Evolutionary conservation across 345 rosid genomes (phyloP).

Genomic region (Alliaria petiolata): DNA sequence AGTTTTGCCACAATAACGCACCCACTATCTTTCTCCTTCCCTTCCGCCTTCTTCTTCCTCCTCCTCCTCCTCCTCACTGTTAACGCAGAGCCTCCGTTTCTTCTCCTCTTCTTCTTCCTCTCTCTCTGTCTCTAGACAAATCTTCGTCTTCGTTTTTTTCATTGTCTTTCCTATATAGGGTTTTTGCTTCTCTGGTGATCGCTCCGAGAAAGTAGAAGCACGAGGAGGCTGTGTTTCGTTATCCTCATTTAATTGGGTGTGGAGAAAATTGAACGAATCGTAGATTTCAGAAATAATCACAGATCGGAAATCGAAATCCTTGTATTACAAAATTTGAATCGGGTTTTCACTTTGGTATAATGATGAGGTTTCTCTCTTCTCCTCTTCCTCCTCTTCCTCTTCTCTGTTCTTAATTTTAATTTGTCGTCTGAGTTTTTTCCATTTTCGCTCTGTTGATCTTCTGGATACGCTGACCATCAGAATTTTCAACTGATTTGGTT

Average conservation of each 20-base stretch:
- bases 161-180: not conserved
- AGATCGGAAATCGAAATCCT: constrained; percentile 19
- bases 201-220: constrained; percentile 6
- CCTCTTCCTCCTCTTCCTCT: not conserved
- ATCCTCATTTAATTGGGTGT: not conserved
- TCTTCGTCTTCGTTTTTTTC: not conserved
- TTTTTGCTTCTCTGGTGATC: constrained; percentile 5
- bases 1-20: constrained; percentile 29
- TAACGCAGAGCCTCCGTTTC: constrained; percentile 28
- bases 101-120: not conserved
- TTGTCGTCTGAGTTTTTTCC: constrained; percentile 2
- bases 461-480: not conserved
- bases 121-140: not conserved
- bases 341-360: constrained; percentile 27
- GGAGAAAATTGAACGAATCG: constrained; percentile 3
- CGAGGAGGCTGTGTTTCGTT: not conserved
- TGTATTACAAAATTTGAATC: constrained; percentile 13
- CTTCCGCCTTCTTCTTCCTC: constrained; percentile 14
- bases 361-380: constrained; percentile 35
- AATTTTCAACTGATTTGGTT: not conserved
- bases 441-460: not conserved
- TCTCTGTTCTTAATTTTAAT: constrained; percentile 1
- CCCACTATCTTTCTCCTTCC: constrained; percentile 32
- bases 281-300: constrained; percentile 1
- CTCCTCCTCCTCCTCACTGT: constrained; percentile 24